Evolutionary conservation across 345 rosid species (phyloP).

Genomic region (Lepidium africanum): DNA sequence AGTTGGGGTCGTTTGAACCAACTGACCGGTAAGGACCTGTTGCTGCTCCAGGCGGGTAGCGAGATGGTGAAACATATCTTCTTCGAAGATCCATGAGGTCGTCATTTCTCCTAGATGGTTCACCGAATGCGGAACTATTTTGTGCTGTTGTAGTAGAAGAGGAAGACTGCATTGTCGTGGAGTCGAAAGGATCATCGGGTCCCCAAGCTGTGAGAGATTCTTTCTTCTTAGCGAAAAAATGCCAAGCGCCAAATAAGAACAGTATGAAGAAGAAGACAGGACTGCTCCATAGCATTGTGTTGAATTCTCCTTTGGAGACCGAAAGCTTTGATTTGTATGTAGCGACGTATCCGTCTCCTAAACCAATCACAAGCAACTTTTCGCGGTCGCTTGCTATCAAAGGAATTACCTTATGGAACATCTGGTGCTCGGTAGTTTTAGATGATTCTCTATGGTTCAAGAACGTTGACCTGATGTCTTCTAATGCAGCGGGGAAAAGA

Average conservation of each 20-base stretch:
- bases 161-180: constrained; percentile 36
- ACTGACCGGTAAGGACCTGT: constrained; percentile 53
- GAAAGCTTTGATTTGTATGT: constrained; percentile 78
- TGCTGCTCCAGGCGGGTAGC: constrained; percentile 53
- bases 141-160: constrained; percentile 12
- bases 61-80: constrained; percentile 61
- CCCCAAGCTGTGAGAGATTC: constrained; percentile 96
- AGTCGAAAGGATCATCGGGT: constrained; percentile 71
- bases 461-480: constrained; percentile 72
- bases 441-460: constrained; percentile 36
- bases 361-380: constrained; percentile 69
- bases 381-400: constrained; percentile 76
- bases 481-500: constrained; percentile 65
- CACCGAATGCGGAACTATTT: constrained; percentile 41
- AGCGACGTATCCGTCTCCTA: constrained; percentile 73
- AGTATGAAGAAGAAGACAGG: constrained; percentile 80
- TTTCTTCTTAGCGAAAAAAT: constrained; percentile 93
- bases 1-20: constrained; percentile 36
- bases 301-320: constrained; percentile 50
- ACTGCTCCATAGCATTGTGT: constrained; percentile 69
- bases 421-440: constrained; percentile 14
- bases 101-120: constrained; percentile 52
- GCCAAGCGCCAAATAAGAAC: constrained; percentile 84
- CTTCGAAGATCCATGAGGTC: constrained; percentile 62
- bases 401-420: constrained; percentile 31